Conservation (phyloP, 306 rosid genomes). For the Citrullus colocynthis region DNA sequence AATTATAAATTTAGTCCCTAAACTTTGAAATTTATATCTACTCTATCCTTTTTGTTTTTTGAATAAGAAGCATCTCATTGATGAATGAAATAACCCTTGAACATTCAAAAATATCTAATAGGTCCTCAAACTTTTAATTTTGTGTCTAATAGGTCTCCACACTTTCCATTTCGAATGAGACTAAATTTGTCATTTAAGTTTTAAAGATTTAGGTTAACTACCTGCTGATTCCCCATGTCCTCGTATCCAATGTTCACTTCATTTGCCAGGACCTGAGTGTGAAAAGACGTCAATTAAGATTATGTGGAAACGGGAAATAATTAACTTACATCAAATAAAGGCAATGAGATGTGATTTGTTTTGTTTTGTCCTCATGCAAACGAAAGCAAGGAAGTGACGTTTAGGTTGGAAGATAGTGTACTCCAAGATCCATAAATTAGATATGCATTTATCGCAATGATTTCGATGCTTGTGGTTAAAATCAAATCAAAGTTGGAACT, state of each 20-base stretch:
- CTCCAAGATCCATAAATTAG: neutral
- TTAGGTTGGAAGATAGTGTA: neutral
- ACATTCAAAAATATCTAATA: too few species aligned
- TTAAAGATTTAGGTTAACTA: slow-evolving; percentile 24
- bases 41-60: too few species aligned
- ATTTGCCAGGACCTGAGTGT: slow-evolving; percentile 64
- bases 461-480: slow-evolving; percentile 7
- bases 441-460: neutral
- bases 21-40: too few species aligned
- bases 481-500: slow-evolving; percentile 16
- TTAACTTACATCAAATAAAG: neutral
- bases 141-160: too few species aligned
- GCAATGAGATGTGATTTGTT: neutral
- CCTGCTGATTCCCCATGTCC: slow-evolving; percentile 94
- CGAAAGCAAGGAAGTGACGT: neutral
- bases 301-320: neutral
- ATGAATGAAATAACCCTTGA: too few species aligned
- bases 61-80: too few species aligned
- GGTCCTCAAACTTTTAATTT: too few species aligned
- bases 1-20: too few species aligned
- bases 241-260: slow-evolving; percentile 91
- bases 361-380: neutral
- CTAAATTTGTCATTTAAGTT: too few species aligned
- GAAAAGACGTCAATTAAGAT: neutral
- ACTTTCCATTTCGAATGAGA: too few species aligned